These are phyloP conservation scores for Astrocystis sublimbata DNA, from an alignment of 495 filamentous ascomycete species.

Conservation along the genomic window DNA sequence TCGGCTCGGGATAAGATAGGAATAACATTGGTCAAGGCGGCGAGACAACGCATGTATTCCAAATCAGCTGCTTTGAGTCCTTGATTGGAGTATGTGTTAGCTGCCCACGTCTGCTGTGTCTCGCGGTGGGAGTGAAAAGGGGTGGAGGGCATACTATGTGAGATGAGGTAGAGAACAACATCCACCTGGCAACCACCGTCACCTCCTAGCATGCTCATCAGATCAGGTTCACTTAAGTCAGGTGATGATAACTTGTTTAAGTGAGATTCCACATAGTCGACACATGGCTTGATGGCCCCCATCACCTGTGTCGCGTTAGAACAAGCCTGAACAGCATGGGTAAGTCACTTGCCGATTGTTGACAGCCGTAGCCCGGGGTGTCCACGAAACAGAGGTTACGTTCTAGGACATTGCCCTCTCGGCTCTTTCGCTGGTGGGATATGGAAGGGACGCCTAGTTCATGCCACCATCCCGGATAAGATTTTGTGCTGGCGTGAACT, in stretches of 20 bases:
- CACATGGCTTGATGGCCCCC: slow-evolving; percentile 66
- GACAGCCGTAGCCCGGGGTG: slow-evolving; percentile 71
- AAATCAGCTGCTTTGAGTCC: slow-evolving; percentile 75
- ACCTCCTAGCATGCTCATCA: slow-evolving; percentile 79
- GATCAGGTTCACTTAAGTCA: slow-evolving; percentile 66
- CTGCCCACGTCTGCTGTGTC: not conserved
- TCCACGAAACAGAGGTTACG: slow-evolving; percentile 96
- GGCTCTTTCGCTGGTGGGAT: slow-evolving; percentile 72
- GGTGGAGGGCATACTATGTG: slow-evolving; percentile 37
- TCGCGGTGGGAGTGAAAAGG: too few species aligned
- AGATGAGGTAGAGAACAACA: slow-evolving; percentile 78
- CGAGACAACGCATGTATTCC: slow-evolving; percentile 72
- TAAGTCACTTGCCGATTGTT: slow-evolving; percentile 53
- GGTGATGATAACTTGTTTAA: slow-evolving; percentile 64
- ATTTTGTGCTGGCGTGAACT: slow-evolving; percentile 87
- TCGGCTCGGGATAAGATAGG: slow-evolving; percentile 82
- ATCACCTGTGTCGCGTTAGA: slow-evolving; percentile 45
- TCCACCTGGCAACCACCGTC: slow-evolving; percentile 89
- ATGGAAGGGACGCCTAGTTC: slow-evolving; percentile 75
- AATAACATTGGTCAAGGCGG: slow-evolving; percentile 81
- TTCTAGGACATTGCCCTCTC: slow-evolving; percentile 81
- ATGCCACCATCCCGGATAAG: slow-evolving; percentile 96
- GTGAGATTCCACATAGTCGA: slow-evolving; percentile 71
- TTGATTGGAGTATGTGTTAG: slow-evolving; percentile 31
- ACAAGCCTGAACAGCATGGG: slow-evolving; percentile 1